A percentile compares a stretch with the other conserved stretches of the same genome.
Conservation (phyloP, 345 rosid genomes). For the Microthlaspi erraticum region DNA sequence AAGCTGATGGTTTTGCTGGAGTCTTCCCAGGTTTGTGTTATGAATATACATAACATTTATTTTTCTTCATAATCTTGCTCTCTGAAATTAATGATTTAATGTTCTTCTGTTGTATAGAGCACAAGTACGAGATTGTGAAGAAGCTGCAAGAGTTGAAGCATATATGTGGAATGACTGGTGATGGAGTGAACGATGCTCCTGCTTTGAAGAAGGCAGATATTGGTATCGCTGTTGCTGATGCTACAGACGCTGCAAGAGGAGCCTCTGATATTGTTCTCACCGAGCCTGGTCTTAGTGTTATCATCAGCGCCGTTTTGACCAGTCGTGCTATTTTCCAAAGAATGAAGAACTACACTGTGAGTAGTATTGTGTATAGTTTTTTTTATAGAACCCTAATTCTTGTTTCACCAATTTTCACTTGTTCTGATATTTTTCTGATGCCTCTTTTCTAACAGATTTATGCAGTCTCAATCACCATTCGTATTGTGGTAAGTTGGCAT, state of each 20-base stretch:
- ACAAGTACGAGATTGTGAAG: slow-evolving; percentile 94
- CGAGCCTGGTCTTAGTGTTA: slow-evolving; percentile 91
- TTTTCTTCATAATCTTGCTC: background rate
- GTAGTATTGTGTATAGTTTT: too few species aligned
- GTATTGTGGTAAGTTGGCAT: slow-evolving; percentile 70
- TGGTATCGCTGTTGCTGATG: slow-evolving; percentile 94
- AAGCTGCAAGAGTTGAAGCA: slow-evolving; percentile 87
- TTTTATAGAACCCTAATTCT: background rate
- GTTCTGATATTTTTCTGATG: background rate
- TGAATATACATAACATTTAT: too few species aligned
- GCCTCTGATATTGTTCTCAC: slow-evolving; percentile 61
- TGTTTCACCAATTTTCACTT: background rate
- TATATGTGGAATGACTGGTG: slow-evolving; percentile 95
- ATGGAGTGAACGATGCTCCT: slow-evolving; percentile 97
- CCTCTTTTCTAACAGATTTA: slow-evolving; percentile 60
- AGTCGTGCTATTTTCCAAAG: slow-evolving; percentile 92
- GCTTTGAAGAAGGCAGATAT: slow-evolving; percentile 95
- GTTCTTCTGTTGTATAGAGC: slow-evolving; percentile 51
- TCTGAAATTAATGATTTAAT: background rate
- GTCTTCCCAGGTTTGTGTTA: slow-evolving; percentile 85
- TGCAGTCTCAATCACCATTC: slow-evolving; percentile 95
- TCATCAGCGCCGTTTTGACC: slow-evolving; percentile 85
- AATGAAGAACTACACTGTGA: slow-evolving; percentile 93
- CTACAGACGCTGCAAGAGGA: slow-evolving; percentile 88
- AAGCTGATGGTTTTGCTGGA: slow-evolving; percentile 94